phyloP scores from a whole-genome alignment of 2,329 filamentous ascomycete species.

The Colletotrichum camelliae region DNA sequence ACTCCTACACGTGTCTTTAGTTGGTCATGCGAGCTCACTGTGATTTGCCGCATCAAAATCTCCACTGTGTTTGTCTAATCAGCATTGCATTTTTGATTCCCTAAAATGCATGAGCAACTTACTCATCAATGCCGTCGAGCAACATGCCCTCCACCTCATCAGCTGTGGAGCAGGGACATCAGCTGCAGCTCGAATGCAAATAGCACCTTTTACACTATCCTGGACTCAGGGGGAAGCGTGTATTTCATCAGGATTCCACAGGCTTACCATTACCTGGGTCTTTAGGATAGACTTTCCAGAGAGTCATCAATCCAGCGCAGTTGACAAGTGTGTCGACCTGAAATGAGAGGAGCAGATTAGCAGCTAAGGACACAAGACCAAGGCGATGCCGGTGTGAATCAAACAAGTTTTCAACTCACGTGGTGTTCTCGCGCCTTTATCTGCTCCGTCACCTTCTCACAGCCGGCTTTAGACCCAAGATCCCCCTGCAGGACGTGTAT shows the following conservation, averaged over 20 bases:
- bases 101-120: neutral
- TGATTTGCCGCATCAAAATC: neutral
- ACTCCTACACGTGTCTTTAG: neutral
- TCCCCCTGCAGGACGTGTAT: slow-evolving; percentile 31
- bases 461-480: slow-evolving; percentile 28
- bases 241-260: neutral
- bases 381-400: neutral
- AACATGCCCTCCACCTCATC: slow-evolving; percentile 25
- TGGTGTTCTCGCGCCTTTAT: slow-evolving; percentile 26
- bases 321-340: slow-evolving; percentile 31
- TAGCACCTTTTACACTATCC: no score
- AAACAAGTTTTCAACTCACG: slow-evolving; percentile 4
- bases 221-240: neutral
- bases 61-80: neutral
- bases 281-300: slow-evolving; percentile 22
- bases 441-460: slow-evolving; percentile 26
- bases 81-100: neutral
- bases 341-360: neutral
- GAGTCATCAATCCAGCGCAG: slow-evolving; percentile 29
- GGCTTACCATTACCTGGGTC: slow-evolving; percentile 23
- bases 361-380: neutral
- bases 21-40: neutral
- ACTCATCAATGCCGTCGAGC: slow-evolving; percentile 25
- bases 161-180: neutral
- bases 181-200: neutral